Base-by-base conservation (phyloP, 495 filamentous ascomycete genomes). In the Penicillium cinerascens region DNA sequence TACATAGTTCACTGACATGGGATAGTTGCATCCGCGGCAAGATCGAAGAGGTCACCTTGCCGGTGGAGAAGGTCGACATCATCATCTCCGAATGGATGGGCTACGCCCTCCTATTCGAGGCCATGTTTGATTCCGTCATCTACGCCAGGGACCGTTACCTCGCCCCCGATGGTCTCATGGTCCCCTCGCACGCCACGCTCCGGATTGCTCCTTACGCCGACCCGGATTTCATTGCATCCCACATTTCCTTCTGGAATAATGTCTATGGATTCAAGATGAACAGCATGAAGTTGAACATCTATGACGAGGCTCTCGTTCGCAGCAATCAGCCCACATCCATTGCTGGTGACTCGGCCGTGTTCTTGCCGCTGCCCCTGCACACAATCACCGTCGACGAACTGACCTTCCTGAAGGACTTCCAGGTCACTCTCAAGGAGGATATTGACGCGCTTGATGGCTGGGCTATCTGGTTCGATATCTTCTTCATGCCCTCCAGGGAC, bases 81-180 rank as follows among this genome's bases (percentile, higher is more conserved):
- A 96, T 97, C 58, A 84, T 97, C 49, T 95, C 90, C 2, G 92
- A 97, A 67, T 97, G 92, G 92, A 97, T 97, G 92, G 92, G 92
- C 4, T 97, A 97, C 66, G 87, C 88, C 65, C 77, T 97, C 4
- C 81, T 97, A 7, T 97, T 93, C 66, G 92, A 97, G 77, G 86
- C 84, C 59, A 97, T 97, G 92, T 81, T 97, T 54, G 91, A 95
- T 70, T 95, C 91, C 9, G 92, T 97, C 27, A 75, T 97, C 43
- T 91, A 87, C 54, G 92, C 92, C 20, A 78, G 92, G 40, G 92
- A 97, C 71, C 84, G 77, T 54, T 96, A 89, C 71, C 84, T 97
- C 18, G 81, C 68, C 21, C 82, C 85, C 8, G 80, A 73, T 42
- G 92, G 92, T 23, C 74, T 96, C 33, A 95, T 97, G 80, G 89